Base-by-base conservation (phyloP, 345 rosid species). In the Salix suchowensis region DNA sequence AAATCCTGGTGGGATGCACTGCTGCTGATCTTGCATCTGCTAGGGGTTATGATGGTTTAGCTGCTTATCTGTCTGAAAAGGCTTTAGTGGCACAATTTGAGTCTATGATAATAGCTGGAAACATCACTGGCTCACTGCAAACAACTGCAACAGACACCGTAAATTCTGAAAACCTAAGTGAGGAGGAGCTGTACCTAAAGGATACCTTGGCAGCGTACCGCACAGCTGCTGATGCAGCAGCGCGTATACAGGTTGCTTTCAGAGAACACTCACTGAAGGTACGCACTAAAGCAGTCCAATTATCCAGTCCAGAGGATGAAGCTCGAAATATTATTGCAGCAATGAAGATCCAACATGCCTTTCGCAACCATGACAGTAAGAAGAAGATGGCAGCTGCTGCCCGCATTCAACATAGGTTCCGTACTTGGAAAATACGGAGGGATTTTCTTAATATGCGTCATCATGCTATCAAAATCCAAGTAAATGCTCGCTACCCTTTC, bases 321-420 rank as follows among this genome's bases (percentile, higher is more conserved):
- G 95, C 97, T 21, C 80, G 83, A 67, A 62, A 44, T 79, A 93
- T 93, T 80, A 83, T 96, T 46, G 98, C 99, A 10, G 99, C 98
- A 1, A 77, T 96, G 97, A 93, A 82, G 88, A 93, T 96, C 85
- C 99, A 96, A 80, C 90, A 92, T 80, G 99, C 99, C 24, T 96
- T 85, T 76, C 99, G 97, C 70, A 90, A 90, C 71, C 87, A 52
- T 50, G 98, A 89, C 12, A 76, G 83, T 2, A 85, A 81, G 67
- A 96, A 89, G 85, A 92, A 79, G 84, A 81, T 96, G 89, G 88
- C 88, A 60, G 98, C 99, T 16, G 99, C 95, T 79, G 92, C 74
- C 30, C 88, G 81, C 67, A 96, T 96, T 73, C 99, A 96, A 77
- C 83, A 91, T 70, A 86, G 97, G 85, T 96, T 92, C 82, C 98